Evolutionary conservation across 1,284 basidiomycete species (phyloP), one percentile per base, ranked within the genome.

Genomic region (Trichosporon asahii): DNA sequence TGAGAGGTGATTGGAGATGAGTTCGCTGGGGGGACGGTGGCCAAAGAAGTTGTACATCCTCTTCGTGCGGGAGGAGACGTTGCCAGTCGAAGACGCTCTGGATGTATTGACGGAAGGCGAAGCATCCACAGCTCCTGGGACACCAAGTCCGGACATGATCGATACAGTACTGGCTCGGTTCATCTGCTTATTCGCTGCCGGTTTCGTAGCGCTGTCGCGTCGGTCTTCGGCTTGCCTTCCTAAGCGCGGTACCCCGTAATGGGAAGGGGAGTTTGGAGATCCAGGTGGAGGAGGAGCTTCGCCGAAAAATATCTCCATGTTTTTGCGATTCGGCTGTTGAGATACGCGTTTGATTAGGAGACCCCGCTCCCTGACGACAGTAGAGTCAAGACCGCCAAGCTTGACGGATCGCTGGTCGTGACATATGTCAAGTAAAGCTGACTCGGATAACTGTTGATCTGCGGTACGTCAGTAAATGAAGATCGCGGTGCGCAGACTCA

Each of bases 21-120:
- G 88, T 82, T 99, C 96, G 80, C 91, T 94, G 0, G 97, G 95
- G 0, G 97, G 97, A 61, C 97, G 91, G 79, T 98, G 96, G 11
- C 96, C 97, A 77, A 98, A 96, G 87, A 99, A 99, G 86, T 95
- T 96, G 83, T 94, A 93, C 72, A 98, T 85, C 81, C 87, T 88
- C 73, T 80, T 82, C 29, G 80, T 76, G 18, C 76, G 76, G 29
- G 72, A 77, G 1, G 77, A 74, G 44, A 81, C 76, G 74, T 80
- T 82, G 2, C 78, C 80, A 14, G 78, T 78, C 1, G 82, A 82
- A 0, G 83, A 80, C 12, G 82, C 80, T n/a, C 80, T 79, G 46
- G 76, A 44, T 5, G 77, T 70, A 3, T 72, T 73, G 0, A 78
- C 75, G 0, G 79, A 74, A 3, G 79, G 88, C 33, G 89, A 85